Evolutionary conservation across 192 early-diverging fungal species (phyloP), one percentile per base, ranked within the genome.

Genomic region (Mortierella claussenii): DNA sequence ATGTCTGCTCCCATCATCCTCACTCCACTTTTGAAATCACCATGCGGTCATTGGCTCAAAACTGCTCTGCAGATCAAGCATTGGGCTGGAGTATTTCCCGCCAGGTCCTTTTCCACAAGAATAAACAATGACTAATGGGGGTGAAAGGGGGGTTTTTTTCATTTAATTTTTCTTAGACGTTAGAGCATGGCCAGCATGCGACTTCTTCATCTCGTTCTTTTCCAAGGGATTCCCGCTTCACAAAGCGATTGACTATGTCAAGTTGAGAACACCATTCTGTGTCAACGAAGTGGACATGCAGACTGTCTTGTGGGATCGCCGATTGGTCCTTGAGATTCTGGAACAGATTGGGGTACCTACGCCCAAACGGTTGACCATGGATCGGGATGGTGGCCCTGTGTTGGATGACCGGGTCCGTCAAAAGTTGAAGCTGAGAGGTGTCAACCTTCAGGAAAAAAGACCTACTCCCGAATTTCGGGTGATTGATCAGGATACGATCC

Each of bases 201-300:
- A 99, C 80, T 96, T 97, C 76, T 87, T 99, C 53, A 95, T 99
- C 27, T 94, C 94, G 15, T 99, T 99, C 83, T 99, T 97, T 81
- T 97, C 96, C 10, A 73, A 68, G 20, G 96, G 94, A 10, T 99
- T 99, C 65, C 97, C 97, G 7, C 81, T 99, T 17, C 86, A 91
- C 32, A 99, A 99, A 82, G 96, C 97, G 0, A 92, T 96, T 44
- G 81, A 90, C 52, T 99, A 99, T 65, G 89, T 93, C 17, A 83
- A 91, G 36, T 84, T 95, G 44, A 86, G 94, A 40, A 82, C 87
- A 15, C 96, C 96, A 30, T 96, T 92, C 61, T 92, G 91, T 68
- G 90, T 99, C 20, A 99, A 99, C 85, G 92, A 96, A 63, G 85
- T 99, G 26, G 86, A 87, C 20, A 88, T 95, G 80, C 97, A 97